Percentiles rank a stretch among this genome's conserved stretches.
phyloP scores from a whole-genome alignment of 2,329 filamentous ascomycete species.

The Metarhizium sp. region DNA sequence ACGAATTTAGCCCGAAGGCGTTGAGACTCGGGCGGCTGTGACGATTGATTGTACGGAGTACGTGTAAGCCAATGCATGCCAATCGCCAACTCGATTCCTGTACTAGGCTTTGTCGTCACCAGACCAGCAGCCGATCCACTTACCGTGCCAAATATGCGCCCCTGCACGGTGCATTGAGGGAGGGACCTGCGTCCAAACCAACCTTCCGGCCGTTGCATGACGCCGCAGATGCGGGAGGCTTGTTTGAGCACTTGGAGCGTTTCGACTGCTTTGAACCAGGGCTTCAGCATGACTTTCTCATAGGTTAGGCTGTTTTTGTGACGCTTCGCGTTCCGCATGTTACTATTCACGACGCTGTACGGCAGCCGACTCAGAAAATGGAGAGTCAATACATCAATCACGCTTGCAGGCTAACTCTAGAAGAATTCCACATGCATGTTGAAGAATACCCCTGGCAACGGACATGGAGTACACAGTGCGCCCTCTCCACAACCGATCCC shows the following conservation, averaged over 20 bases:
- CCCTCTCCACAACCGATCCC: not conserved
- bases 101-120: constrained; percentile 7
- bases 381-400: too few species aligned
- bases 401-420: not conserved
- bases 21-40: constrained; percentile 2
- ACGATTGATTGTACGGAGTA: constrained; percentile 2
- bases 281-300: too few species aligned
- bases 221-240: not conserved
- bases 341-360: too few species aligned
- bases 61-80: constrained; percentile 5
- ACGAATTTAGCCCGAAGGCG: not conserved
- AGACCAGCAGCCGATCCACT: constrained; percentile 5
- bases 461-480: constrained; percentile 4
- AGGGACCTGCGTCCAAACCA: not conserved
- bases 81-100: not conserved
- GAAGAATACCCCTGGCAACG: too few species aligned
- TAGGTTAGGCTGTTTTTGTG: too few species aligned
- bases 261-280: too few species aligned
- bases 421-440: not conserved
- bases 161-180: not conserved
- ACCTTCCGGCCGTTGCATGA: not conserved
- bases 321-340: too few species aligned
- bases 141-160: constrained; percentile 1
- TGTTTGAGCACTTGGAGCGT: too few species aligned
- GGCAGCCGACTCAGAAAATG: too few species aligned